Evolutionary conservation across 768 basidiomycete genomes (phyloP).

Genomic region (Psilocybe tampanensis): DNA sequence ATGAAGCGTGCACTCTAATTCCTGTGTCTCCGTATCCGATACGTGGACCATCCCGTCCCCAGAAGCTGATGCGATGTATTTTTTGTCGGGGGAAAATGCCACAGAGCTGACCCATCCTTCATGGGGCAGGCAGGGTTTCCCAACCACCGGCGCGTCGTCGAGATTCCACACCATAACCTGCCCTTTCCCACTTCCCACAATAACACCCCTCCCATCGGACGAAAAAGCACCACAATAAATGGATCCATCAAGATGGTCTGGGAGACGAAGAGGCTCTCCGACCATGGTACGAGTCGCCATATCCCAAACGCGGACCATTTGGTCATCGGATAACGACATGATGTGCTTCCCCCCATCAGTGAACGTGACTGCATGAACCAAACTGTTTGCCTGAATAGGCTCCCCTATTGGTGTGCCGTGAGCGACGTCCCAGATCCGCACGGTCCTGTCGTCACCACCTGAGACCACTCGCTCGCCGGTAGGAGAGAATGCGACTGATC

Average conservation of each 20-base stretch:
- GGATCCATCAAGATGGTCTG: neutral
- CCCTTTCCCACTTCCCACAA: neutral
- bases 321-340: neutral
- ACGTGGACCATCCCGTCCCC: neutral
- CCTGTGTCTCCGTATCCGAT: neutral
- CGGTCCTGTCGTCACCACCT: constrained; percentile 1
- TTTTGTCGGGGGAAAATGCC: neutral
- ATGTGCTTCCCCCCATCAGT: neutral
- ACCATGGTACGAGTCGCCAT: neutral
- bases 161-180: neutral
- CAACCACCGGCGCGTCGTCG: too few relatives aligned
- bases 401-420: neutral
- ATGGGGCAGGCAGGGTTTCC: neutral
- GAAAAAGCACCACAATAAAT: constrained; percentile 4
- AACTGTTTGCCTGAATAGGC: neutral
- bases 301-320: constrained; percentile 1
- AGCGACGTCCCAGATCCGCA: constrained; percentile 11
- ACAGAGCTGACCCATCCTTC: neutral
- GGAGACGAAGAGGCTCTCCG: neutral
- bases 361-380: neutral
- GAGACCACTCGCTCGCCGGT: constrained; percentile 10
- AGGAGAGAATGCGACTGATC: constrained; percentile 14
- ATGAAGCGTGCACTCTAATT: neutral
- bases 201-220: neutral
- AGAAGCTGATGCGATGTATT: neutral